These are phyloP conservation scores for Stephania yunnanensis DNA, from an alignment of 164 flowering plant genomes.

Conservation along the genomic window DNA sequence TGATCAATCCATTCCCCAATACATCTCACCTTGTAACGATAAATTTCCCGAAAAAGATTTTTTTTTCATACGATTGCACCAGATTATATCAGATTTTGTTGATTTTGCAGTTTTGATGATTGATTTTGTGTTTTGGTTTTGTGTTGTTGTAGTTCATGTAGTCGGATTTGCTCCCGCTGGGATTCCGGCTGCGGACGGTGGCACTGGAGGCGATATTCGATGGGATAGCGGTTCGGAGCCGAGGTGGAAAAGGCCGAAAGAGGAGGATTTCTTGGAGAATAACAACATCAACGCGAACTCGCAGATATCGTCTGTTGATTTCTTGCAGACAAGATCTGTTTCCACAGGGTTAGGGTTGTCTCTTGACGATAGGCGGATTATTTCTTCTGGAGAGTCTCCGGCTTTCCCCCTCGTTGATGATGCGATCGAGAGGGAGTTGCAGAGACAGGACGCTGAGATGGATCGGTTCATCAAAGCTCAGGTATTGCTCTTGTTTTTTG, in stretches of 20 bases:
- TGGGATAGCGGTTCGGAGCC: conserved; percentile 50
- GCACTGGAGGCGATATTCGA: conserved; percentile 37
- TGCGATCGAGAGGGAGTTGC: conserved; percentile 59
- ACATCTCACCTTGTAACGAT: conserved; percentile 59
- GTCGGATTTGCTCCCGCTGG: conserved; percentile 27
- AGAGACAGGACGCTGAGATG: conserved; percentile 64
- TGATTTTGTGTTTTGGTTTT: conserved; percentile 3
- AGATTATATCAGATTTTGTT: background rate
- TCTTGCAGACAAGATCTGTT: conserved; percentile 58
- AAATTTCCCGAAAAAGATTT: background rate
- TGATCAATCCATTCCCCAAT: conserved; percentile 64
- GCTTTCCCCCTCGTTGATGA: conserved; percentile 46
- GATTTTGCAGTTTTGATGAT: background rate
- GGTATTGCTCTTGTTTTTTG: conserved; percentile 27
- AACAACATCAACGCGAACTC: conserved; percentile 26
- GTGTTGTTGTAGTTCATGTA: conserved; percentile 35
- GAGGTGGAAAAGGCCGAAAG: conserved; percentile 51
- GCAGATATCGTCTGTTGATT: conserved; percentile 62
- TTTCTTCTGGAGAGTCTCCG: conserved; percentile 61
- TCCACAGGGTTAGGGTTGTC: conserved; percentile 87
- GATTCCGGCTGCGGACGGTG: conserved; percentile 29
- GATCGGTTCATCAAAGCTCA: conserved; percentile 68
- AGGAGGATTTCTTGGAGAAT: conserved; percentile 62
- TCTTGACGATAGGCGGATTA: conserved; percentile 52
- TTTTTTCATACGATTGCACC: background rate